Conservation (phyloP, 2,329 filamentous ascomycete genomes). For the Helotiales sp. region DNA sequence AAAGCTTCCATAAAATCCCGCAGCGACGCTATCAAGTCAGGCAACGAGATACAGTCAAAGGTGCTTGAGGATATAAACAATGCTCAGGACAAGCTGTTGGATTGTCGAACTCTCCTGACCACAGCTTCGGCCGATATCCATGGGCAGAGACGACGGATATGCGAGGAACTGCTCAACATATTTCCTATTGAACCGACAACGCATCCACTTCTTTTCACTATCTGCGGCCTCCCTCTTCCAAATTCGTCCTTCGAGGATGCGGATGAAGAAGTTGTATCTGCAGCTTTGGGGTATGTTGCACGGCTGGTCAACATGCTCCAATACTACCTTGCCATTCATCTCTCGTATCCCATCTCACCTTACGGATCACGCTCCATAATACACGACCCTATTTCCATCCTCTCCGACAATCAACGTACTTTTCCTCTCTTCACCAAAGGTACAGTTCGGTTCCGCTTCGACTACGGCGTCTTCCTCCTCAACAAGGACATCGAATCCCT, state of each 20-base stretch:
- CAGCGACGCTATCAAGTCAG: slow-evolving; percentile 68
- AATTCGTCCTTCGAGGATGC: slow-evolving; percentile 77
- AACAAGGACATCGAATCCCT: slow-evolving; percentile 89
- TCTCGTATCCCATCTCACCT: slow-evolving; percentile 80
- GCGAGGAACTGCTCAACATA: slow-evolving; percentile 78
- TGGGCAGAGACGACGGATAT: slow-evolving; percentile 87
- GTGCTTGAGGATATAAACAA: slow-evolving; percentile 65
- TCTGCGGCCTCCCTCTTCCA: slow-evolving; percentile 77
- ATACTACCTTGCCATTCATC: slow-evolving; percentile 76
- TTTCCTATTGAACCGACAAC: slow-evolving; percentile 77
- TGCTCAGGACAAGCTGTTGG: slow-evolving; percentile 62
- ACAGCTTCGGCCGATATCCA: slow-evolving; percentile 69
- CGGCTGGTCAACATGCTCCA: slow-evolving; percentile 77
- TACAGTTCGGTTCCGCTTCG: slow-evolving; percentile 84
- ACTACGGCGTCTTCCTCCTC: slow-evolving; percentile 94
- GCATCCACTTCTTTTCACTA: slow-evolving; percentile 78
- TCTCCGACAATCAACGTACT: slow-evolving; percentile 56
- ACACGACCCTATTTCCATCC: slow-evolving; percentile 72
- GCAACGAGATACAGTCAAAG: slow-evolving; percentile 62
- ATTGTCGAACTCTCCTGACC: slow-evolving; percentile 59
- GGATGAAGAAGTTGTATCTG: slow-evolving; percentile 75
- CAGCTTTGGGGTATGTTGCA: slow-evolving; percentile 80
- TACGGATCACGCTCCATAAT: slow-evolving; percentile 77
- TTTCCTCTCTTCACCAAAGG: slow-evolving; percentile 83
- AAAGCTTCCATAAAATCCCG: slow-evolving; percentile 68